Evolutionary conservation across 2,329 filamentous ascomycete genomes (phyloP), one percentile per base, ranked within the genome.

Genomic region (Malbranchea zuffiana): DNA sequence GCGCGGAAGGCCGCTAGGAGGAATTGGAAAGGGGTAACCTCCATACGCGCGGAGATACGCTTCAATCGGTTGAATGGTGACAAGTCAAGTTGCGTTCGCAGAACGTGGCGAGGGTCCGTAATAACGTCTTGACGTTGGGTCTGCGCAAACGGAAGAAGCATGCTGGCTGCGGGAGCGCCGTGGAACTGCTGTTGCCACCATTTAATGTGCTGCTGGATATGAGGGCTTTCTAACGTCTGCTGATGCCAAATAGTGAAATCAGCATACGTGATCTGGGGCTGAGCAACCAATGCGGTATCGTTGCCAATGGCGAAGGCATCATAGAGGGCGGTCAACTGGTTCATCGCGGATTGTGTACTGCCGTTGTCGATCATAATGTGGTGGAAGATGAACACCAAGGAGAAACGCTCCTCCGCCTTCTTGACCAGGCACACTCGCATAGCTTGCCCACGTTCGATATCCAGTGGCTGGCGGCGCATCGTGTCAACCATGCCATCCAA

Each of bases 191-290:
- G 26, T 28, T 44, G 41, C 45, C 45, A 47, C 28, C 37, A 47
- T 13, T 36, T 39, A 11, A 49, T 41, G 12, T 46, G 40, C 2
- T 33, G 23, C 29, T 46, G 33, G 4, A 46, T 25, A 6, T 41
- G 37, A 4, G 37, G 33, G 6, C 44, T 47, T 10, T 41, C 20
- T 5, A 51, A 35, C 16, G 40, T 42, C 7, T 38, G 38, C 26
- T 51, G 47, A 34, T 51, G 48, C 47, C 47, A 50, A 20, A 48
- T 39, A 6, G 47, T 46, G 34, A 51, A 51, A 21, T 51, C 48
- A 26, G 42, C 31, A 32, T 51, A 51, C 17, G 39, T 37, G 2
- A 49, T 39, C 12, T 38, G 35, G 15, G 47, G 47, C 13, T 38
- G 33, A 19, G 42, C 23, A 11, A 48, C 34, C 3, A 35, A 38